These are phyloP conservation scores for Pterulicium gracile DNA, from an alignment of 1,284 basidiomycete genomes.

Conservation along the genomic window DNA sequence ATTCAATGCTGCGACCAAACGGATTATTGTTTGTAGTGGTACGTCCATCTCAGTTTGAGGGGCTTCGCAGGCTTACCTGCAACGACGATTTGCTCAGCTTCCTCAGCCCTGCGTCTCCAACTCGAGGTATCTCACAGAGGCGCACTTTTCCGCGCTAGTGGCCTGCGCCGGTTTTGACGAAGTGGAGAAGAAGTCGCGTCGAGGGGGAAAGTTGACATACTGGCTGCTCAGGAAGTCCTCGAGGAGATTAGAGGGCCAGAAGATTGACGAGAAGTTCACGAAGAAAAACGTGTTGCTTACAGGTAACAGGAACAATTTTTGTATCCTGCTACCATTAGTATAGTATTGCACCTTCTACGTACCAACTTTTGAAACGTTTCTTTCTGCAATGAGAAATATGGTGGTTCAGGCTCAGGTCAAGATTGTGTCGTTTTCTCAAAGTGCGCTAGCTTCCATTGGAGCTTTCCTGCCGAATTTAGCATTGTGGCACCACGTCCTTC, in stretches of 20 bases:
- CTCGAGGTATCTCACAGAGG: conserved; percentile 67
- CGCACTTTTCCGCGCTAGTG: conserved; percentile 52
- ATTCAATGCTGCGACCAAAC: conserved; percentile 42
- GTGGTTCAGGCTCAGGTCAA: too few species aligned
- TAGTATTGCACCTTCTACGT: too few species aligned
- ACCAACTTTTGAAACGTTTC: too few species aligned
- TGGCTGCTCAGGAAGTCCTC: conserved; percentile 50
- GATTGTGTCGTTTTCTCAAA: too few species aligned
- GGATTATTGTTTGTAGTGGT: conserved; percentile 70
- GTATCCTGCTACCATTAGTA: conserved; percentile 33
- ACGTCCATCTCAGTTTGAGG: conserved; percentile 17
- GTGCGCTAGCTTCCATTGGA: too few species aligned
- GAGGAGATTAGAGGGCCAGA: neutral
- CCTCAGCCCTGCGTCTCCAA: conserved; percentile 76
- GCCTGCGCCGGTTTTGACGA: conserved; percentile 50
- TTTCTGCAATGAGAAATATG: too few species aligned
- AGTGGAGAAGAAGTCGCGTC: conserved; percentile 48
- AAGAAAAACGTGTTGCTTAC: conserved; percentile 52
- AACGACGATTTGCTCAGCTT: conserved; percentile 51
- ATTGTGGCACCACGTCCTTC: too few species aligned
- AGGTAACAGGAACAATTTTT: conserved; percentile 76
- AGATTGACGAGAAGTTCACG: conserved; percentile 21
- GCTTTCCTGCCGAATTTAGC: too few species aligned
- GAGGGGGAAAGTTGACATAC: conserved; percentile 67
- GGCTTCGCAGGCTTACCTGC: neutral